Conservation (phyloP, 2,329 filamentous ascomycete species). For the Botryotinia calthae region DNA sequence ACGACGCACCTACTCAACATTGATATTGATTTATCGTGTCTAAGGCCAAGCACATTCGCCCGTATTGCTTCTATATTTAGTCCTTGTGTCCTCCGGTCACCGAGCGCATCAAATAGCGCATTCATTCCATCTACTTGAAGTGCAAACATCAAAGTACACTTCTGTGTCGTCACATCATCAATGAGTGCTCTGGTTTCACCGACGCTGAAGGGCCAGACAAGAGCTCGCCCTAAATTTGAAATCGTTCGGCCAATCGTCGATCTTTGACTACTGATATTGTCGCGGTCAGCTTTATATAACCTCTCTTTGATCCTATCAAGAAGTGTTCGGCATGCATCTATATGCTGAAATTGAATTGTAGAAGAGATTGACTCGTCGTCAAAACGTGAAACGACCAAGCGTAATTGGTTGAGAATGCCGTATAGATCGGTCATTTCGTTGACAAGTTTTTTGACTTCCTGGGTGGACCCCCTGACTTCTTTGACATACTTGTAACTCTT, state of each 20-base stretch:
- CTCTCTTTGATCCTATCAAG: background rate
- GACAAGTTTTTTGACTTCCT: constrained; percentile 18
- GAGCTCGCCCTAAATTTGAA: constrained; percentile 1
- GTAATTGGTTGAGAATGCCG: background rate
- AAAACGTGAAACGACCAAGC: background rate
- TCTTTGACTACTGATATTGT: background rate
- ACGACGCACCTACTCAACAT: background rate
- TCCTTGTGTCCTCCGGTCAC: background rate
- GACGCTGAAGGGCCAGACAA: constrained; percentile 14
- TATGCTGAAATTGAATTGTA: background rate
- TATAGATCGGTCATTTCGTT: background rate
- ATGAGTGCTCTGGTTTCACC: background rate
- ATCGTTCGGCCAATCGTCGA: background rate
- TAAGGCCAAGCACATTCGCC: background rate
- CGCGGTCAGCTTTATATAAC: background rate
- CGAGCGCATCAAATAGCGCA: constrained; percentile 4
- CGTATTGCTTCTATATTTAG: background rate
- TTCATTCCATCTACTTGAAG: constrained; percentile 8
- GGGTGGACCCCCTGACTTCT: background rate
- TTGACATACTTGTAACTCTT: constrained; percentile 20
- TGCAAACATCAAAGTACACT: constrained; percentile 4
- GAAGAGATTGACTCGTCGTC: background rate
- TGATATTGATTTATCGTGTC: background rate
- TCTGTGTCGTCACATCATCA: constrained; percentile 2
- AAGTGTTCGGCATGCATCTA: background rate